Evolutionary conservation across 2,329 filamentous ascomycete species (phyloP), one percentile per base, ranked within the genome.

Genomic region (Daldinia eschscholtzii): DNA sequence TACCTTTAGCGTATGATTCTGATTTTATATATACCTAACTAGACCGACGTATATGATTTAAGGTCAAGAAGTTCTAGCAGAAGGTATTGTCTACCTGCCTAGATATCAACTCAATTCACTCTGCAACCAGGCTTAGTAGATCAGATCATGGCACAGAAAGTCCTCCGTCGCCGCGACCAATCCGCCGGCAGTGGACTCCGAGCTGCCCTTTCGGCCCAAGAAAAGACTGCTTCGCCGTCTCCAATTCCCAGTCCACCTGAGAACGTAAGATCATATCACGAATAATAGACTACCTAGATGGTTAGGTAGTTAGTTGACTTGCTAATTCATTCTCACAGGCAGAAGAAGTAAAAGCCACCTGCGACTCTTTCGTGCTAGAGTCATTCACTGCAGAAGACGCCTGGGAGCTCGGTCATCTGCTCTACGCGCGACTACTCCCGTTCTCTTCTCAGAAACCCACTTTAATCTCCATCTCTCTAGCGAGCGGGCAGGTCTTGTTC

Each of bases 311-410:
- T 48, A 28, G 10, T 15, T 26, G 10, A 13, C 26, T 15, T 7
- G 26, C 23, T 20, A 18, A 64, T 18, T 13, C 3, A 9, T 44
- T 2, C 9, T 3, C 15, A n/a, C 18, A 68, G 65, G 41, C 58
- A 4, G 62, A 67, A 2, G 67, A 64, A 7, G 72, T 81, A 37
- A 78, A 77, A 50, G 74, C 75, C n/a, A 76, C 77, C 48, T 80
- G 81, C 46, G 80, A 85, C 73, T 82, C 82, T 5, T 82, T 86
- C 76, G 80, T 77, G 0, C 73, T 86, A 26, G 74, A 79, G 10
- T 78, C 85, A 70, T 93, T 93, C 80, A 91, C 89, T 1, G 82
- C 85, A 61, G 81, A 85, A 26, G 89, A 91, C 73, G 91, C 90
- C 57, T 91, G 88, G 83, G 83, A 86, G 37, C 85, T 93, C 3